These are phyloP conservation scores for Penicillium sp. DNA, from an alignment of 2,329 filamentous ascomycete species.

Conservation along the genomic window DNA sequence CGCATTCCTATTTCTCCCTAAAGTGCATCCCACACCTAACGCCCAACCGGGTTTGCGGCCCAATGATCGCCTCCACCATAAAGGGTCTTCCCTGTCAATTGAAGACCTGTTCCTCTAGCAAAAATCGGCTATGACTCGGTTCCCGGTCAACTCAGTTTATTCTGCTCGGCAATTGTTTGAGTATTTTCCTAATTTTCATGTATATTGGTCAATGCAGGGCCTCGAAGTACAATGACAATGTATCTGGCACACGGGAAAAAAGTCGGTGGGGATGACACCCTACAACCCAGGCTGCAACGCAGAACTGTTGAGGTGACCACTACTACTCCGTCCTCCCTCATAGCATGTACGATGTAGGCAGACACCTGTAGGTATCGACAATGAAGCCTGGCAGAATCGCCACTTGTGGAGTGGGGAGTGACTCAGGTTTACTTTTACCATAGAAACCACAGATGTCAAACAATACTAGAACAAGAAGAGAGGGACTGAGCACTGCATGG, in stretches of 20 bases:
- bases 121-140: neutral
- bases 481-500: slow-evolving; percentile 10
- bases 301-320: neutral
- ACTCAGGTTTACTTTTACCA: neutral
- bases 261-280: slow-evolving; percentile 18
- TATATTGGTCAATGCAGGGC: neutral
- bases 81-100: slow-evolving; percentile 5
- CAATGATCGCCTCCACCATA: slow-evolving; percentile 17
- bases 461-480: slow-evolving; percentile 3
- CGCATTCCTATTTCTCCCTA: slow-evolving; percentile 7
- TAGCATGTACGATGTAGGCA: neutral
- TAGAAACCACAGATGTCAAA: slow-evolving; percentile 4
- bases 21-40: neutral
- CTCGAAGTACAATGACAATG: slow-evolving; percentile 14
- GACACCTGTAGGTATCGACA: neutral
- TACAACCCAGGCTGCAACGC: neutral
- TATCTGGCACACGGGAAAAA: slow-evolving; percentile 15
- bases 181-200: neutral
- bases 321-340: neutral
- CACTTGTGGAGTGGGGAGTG: slow-evolving; percentile 4
- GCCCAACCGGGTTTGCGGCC: slow-evolving; percentile 20
- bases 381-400: slow-evolving; percentile 2
- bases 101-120: neutral
- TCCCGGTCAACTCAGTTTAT: neutral
- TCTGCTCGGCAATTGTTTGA: neutral